Evolutionary conservation across 2,329 filamentous ascomycete genomes (phyloP).

Genomic region (Mycosphaerella sp.): DNA sequence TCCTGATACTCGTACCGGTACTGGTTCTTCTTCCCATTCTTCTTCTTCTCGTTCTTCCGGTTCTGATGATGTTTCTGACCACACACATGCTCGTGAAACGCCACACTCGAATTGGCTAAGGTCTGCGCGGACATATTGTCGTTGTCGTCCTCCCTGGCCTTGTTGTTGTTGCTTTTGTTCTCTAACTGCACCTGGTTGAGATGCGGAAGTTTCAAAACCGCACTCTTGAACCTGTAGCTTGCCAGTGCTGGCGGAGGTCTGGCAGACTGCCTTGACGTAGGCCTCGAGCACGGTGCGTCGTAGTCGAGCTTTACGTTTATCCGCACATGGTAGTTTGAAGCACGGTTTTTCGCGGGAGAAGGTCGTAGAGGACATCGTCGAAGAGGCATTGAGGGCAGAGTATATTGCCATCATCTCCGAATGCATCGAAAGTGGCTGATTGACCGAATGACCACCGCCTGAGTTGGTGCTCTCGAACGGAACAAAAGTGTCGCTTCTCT

Average conservation of each 20-base stretch:
- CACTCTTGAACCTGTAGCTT: slow-evolving; percentile 40
- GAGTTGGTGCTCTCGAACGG: slow-evolving; percentile 35
- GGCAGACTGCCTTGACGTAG: slow-evolving; percentile 44
- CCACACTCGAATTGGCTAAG: slow-evolving; percentile 27
- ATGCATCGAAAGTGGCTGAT: slow-evolving; percentile 47
- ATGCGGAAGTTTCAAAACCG: slow-evolving; percentile 43
- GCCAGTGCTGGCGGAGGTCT: slow-evolving; percentile 33
- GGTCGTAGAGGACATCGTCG: slow-evolving; percentile 39
- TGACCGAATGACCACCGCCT: slow-evolving; percentile 37
- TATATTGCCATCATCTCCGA: slow-evolving; percentile 54
- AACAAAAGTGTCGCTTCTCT: slow-evolving; percentile 32
- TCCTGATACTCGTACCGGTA: slow-evolving; percentile 29
- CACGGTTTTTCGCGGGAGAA: slow-evolving; percentile 46
- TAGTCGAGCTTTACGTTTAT: slow-evolving; percentile 46
- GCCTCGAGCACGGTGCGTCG: slow-evolving; percentile 39
- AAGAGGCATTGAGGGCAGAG: slow-evolving; percentile 44
- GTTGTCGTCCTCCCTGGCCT: slow-evolving; percentile 19
- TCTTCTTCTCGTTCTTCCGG: slow-evolving; percentile 30
- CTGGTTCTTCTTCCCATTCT: slow-evolving; percentile 26
- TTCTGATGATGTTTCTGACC: slow-evolving; percentile 32
- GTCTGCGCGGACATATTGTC: slow-evolving; percentile 21
- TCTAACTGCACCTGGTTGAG: slow-evolving; percentile 30
- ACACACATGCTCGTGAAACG: slow-evolving; percentile 29
- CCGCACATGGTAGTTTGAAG: slow-evolving; percentile 44
- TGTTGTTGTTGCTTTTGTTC: slow-evolving; percentile 17